Conservation (phyloP, 208 protist genomes). For the Trypanosoma brucei region DNA sequence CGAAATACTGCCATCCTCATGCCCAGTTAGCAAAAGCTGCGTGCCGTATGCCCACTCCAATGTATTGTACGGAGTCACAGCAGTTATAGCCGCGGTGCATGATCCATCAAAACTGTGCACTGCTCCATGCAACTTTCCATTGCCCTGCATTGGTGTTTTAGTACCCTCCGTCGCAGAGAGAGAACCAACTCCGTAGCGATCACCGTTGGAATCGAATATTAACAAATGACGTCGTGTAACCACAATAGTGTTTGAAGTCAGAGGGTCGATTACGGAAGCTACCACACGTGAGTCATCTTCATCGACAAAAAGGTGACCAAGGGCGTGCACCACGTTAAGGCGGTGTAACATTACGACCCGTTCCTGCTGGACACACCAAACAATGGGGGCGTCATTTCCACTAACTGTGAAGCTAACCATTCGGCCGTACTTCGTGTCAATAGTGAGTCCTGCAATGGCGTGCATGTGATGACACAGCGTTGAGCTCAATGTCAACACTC, state of each 20-base stretch:
- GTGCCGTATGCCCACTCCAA: constrained; percentile 76
- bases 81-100: constrained; percentile 34
- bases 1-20: constrained; percentile 69
- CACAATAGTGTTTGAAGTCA: constrained; percentile 37
- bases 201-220: constrained; percentile 75
- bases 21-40: constrained; percentile 64
- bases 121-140: background rate
- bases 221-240: constrained; percentile 55
- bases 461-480: constrained; percentile 66
- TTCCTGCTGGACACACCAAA: constrained; percentile 74
- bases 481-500: constrained; percentile 28
- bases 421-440: constrained; percentile 32
- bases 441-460: constrained; percentile 50
- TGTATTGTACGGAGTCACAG: constrained; percentile 58
- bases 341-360: constrained; percentile 35
- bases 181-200: constrained; percentile 47
- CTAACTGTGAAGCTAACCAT: constrained; percentile 62
- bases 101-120: background rate
- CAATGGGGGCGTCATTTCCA: constrained; percentile 46
- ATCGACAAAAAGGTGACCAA: constrained; percentile 12
- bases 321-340: constrained; percentile 26
- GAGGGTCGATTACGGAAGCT: constrained; percentile 42
- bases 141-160: background rate
- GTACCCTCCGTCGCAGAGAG: constrained; percentile 15
- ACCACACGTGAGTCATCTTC: constrained; percentile 31